Percentiles rank a stretch among this genome's conserved stretches.
These are phyloP conservation scores for Serendipita indica DNA, from an alignment of 768 basidiomycete genomes.

Conservation along the genomic window DNA sequence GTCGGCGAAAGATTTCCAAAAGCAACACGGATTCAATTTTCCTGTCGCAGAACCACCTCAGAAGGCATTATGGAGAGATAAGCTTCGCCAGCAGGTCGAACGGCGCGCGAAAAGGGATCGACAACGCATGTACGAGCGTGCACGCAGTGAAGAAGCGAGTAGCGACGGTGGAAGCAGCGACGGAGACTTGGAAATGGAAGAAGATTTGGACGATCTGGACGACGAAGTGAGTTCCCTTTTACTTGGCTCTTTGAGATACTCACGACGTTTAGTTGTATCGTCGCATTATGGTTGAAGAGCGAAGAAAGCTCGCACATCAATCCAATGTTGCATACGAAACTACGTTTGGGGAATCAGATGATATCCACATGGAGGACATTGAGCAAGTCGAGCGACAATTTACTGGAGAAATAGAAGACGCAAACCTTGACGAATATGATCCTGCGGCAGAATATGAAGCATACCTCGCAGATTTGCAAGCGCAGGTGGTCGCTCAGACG, in stretches of 20 bases:
- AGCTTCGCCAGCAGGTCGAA: background rate
- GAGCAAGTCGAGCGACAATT: background rate
- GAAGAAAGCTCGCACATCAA: background rate
- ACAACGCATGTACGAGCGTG: background rate
- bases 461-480: background rate
- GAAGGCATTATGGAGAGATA: background rate
- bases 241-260: background rate
- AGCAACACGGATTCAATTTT: background rate
- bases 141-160: background rate
- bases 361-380: slow-evolving; percentile 5
- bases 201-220: slow-evolving; percentile 1
- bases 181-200: background rate
- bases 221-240: background rate
- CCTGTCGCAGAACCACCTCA: background rate
- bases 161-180: background rate
- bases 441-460: background rate
- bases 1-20: background rate
- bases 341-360: background rate
- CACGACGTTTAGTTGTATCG: background rate
- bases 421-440: background rate
- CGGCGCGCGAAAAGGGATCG: background rate
- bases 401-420: background rate
- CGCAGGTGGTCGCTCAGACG: too few relatives aligned
- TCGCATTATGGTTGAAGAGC: background rate
- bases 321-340: background rate